Percentiles rank a stretch among this genome's conserved stretches.
Conservation (phyloP, 345 rosid species). For the Arabidopsis arenosa region DNA sequence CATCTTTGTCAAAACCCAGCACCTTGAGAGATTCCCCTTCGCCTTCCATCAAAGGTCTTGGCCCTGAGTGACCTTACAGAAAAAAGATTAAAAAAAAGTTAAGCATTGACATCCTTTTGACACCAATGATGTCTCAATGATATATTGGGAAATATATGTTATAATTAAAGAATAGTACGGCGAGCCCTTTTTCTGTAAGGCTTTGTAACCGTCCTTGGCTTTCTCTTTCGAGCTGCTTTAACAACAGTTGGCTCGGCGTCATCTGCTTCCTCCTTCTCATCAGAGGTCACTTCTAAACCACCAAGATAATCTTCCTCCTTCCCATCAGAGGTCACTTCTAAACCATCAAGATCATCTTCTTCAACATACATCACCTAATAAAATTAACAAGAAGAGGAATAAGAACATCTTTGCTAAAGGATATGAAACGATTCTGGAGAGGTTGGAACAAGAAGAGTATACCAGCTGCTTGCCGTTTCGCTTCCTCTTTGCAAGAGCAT, state of each 20-base stretch:
- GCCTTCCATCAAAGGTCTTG: slow-evolving; percentile 81
- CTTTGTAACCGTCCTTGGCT: slow-evolving; percentile 51
- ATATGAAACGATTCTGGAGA: neutral
- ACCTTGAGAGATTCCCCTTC: slow-evolving; percentile 72
- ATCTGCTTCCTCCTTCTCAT: slow-evolving; percentile 55
- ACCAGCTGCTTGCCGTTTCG: slow-evolving; percentile 78
- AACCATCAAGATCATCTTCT: slow-evolving; percentile 71
- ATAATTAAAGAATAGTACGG: slow-evolving; percentile 41
- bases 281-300: slow-evolving; percentile 68
- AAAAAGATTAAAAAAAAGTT: neutral
- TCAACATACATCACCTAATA: slow-evolving; percentile 73
- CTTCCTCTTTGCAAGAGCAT: slow-evolving; percentile 84
- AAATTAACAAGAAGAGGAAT: slow-evolving; percentile 18
- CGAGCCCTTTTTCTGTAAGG: slow-evolving; percentile 62
- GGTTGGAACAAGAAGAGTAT: slow-evolving; percentile 28
- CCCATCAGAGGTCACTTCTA: slow-evolving; percentile 75
- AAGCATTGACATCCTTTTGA: neutral
- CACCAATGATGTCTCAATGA: neutral
- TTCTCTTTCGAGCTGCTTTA: slow-evolving; percentile 60
- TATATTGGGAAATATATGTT: slow-evolving; percentile 7
- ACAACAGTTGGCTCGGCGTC: slow-evolving; percentile 70
- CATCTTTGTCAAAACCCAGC: slow-evolving; percentile 67
- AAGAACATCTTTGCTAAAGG: slow-evolving; percentile 14
- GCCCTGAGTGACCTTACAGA: slow-evolving; percentile 50
- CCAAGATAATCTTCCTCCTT: slow-evolving; percentile 76